Evolutionary conservation across 306 rosid species (phyloP), one percentile per base, ranked within the genome.

Genomic region (Fagus crenata): DNA sequence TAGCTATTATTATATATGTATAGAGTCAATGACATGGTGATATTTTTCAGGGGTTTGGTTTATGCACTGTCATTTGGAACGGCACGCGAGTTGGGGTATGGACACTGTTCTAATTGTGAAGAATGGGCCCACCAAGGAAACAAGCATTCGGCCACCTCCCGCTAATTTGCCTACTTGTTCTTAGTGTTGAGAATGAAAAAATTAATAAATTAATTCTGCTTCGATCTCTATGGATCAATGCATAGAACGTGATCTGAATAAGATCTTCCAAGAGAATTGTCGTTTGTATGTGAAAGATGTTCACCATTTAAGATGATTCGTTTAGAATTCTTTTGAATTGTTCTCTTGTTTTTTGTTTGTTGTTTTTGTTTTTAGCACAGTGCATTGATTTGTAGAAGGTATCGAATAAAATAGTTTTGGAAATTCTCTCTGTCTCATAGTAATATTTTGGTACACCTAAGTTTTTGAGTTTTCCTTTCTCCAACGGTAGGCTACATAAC

Each of bases 71-170:
- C 87, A 84, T 79, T 78, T 67, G 5, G 86, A 85, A 1, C 68
- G 80, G 3, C 86, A 85, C 42, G 73, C 78, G 35, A 78, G 79
- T 22, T 85, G 84, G 86, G 89, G 89, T 9, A 82, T 85, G 89
- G 82, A 64, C 7, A 76, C 80, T 0, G 84, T 70, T 54, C 37
- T 85, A 53, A 82, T 82, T 33, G 86, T 82, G 49, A 64, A 74
- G 75, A 75, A 82, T 69, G 84, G 88, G 51, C 69, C 70, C 1
- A 82, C 80, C 6, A n/a, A 37, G 2, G 75, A 76, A 13, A 82
- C 82, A 1, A 82, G 89, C 7, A 69, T 82, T 5, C 71, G 55
- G n/a, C 82, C 80, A 28, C 86, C 82, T 0, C 86, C 86, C 0
- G 63, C 71, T 7, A 72, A 82, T 73, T 37, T 85, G 80, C 86